Percentiles rank a stretch among this genome's conserved stretches.
Evolutionary conservation across 169 alveolate species (phyloP).

Genomic region (Plasmodium berghei): DNA sequence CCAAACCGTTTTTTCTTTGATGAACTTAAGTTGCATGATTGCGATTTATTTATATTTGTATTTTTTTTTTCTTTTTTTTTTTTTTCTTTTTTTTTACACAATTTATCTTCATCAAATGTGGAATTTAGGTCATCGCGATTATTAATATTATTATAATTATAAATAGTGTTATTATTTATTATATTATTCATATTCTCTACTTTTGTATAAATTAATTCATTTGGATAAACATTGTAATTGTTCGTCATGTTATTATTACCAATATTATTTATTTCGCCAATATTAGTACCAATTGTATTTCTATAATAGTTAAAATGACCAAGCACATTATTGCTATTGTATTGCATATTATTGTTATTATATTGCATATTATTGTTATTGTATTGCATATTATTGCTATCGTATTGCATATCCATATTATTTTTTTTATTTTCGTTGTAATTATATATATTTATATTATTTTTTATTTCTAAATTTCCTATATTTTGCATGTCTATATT

Average conservation of each 20-base stretch:
- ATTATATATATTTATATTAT: constrained; percentile 38
- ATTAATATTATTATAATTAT: too few species aligned
- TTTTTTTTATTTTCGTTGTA: constrained; percentile 16
- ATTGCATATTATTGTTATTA: neutral
- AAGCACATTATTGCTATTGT: constrained; percentile 2
- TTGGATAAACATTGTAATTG: too few species aligned
- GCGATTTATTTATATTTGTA: constrained; percentile 10
- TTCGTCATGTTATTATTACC: too few species aligned
- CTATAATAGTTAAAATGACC: constrained; percentile 15
- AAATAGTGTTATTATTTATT: too few species aligned
- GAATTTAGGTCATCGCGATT: too few species aligned
- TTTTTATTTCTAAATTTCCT: constrained; percentile 1
- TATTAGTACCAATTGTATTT: neutral
- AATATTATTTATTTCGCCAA: too few species aligned
- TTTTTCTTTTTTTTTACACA: constrained; percentile 29
- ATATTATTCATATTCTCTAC: neutral
- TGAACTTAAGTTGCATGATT: constrained; percentile 13
- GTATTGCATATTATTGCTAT: neutral
- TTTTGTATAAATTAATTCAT: neutral
- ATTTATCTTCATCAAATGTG: too few species aligned
- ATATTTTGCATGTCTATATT: constrained; percentile 7
- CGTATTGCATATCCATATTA: constrained; percentile 2
- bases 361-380: neutral
- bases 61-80: constrained; percentile 14
- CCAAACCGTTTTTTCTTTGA: constrained; percentile 25